phyloP scores from a whole-genome alignment of 164 flowering plant species.

The Platanus orientalis region DNA sequence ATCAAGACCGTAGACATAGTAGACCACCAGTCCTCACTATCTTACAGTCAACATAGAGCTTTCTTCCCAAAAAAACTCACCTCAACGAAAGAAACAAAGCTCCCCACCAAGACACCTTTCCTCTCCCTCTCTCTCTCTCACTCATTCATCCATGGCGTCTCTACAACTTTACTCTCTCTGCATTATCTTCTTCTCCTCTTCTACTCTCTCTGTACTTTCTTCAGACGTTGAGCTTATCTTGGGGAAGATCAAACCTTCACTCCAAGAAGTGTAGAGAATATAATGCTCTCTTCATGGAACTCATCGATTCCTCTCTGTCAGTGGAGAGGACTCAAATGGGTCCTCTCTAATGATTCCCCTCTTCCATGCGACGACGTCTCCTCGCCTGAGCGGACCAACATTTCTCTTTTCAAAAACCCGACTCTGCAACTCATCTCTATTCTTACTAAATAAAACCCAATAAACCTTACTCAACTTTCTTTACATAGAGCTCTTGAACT shows the following conservation, averaged over 20 bases:
- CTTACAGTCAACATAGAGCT: too few species aligned
- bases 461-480: too few species aligned
- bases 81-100: too few species aligned
- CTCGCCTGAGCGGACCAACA: slow-evolving; percentile 51
- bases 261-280: slow-evolving; percentile 53
- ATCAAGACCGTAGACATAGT: too few species aligned
- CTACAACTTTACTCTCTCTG: slow-evolving; percentile 22
- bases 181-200: slow-evolving; percentile 17
- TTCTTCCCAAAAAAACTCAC: too few species aligned
- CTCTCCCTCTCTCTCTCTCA: not conserved
- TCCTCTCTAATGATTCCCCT: slow-evolving; percentile 55
- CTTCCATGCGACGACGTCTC: slow-evolving; percentile 49
- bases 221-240: slow-evolving; percentile 69
- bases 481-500: too few species aligned
- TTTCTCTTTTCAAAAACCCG: slow-evolving; percentile 54
- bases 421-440: slow-evolving; percentile 67
- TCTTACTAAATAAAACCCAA: too few species aligned
- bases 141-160: slow-evolving; percentile 26
- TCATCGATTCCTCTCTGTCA: slow-evolving; percentile 75
- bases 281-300: slow-evolving; percentile 83
- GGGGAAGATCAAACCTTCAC: slow-evolving; percentile 61
- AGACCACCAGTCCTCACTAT: too few species aligned
- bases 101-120: too few species aligned
- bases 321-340: slow-evolving; percentile 92
- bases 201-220: slow-evolving; percentile 23